These are phyloP conservation scores for Ceriops tagal DNA, from an alignment of 345 rosid species.

Conservation along the genomic window DNA sequence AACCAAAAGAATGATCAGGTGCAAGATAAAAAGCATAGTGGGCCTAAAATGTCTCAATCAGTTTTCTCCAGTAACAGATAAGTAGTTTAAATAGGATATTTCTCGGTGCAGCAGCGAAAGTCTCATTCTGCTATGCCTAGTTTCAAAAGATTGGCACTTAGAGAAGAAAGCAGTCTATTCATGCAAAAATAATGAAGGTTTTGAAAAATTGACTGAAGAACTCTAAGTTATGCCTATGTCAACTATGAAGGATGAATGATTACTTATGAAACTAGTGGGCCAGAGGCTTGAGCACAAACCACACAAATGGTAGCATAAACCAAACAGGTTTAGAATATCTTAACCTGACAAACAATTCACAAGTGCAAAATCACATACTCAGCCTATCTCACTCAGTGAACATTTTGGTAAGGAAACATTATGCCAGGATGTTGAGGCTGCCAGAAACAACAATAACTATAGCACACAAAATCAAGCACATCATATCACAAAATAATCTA, in stretches of 20 bases:
- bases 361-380: no score
- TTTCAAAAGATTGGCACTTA: not conserved
- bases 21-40: not conserved
- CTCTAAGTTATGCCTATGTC: not conserved
- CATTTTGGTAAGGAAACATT: no score
- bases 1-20: no score
- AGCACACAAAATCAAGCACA: no score
- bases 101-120: not conserved
- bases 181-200: not conserved
- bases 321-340: not conserved
- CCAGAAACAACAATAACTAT: no score
- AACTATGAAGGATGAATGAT: no score
- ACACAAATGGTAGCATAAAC: not conserved
- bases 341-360: not conserved
- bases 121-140: not conserved
- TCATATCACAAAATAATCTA: no score
- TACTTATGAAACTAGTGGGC: no score
- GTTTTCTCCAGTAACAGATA: not conserved
- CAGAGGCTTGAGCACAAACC: no score
- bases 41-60: conserved; percentile 4
- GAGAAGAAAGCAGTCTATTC: not conserved
- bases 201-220: no score
- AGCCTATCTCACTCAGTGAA: no score
- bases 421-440: no score
- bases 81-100: not conserved